A percentile compares a stretch with the other conserved stretches of the same genome.
Evolutionary conservation across 805 yeast genomes (phyloP).

Genomic region (Scheffersomyces ergatensis): DNA sequence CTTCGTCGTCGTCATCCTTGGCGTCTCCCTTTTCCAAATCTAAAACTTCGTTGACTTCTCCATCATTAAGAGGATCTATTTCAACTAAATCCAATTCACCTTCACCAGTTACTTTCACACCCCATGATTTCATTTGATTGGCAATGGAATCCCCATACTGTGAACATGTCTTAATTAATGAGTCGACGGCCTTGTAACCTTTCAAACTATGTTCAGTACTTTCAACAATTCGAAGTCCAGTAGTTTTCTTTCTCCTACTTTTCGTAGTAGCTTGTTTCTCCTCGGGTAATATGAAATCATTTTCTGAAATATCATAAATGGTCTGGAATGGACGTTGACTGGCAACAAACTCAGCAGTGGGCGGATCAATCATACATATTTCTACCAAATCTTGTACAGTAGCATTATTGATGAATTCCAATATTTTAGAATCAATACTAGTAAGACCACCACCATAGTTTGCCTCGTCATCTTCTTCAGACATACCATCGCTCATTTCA

Average conservation of each 20-base stretch:
- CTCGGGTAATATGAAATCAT: constrained; percentile 44
- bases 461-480: constrained; percentile 42
- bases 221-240: constrained; percentile 74
- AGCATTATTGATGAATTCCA: constrained; percentile 78
- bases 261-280: constrained; percentile 33
- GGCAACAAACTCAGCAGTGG: constrained; percentile 63
- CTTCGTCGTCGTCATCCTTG: constrained; percentile 25
- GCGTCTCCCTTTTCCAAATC: constrained; percentile 24
- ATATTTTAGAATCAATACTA: constrained; percentile 60
- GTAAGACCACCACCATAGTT: constrained; percentile 36
- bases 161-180: constrained; percentile 82
- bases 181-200: constrained; percentile 93
- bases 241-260: constrained; percentile 43
- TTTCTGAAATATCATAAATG: constrained; percentile 57
- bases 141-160: constrained; percentile 71
- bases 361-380: constrained; percentile 67
- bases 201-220: constrained; percentile 66
- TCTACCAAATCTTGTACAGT: constrained; percentile 75
- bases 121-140: constrained; percentile 79
- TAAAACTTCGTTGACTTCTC: constrained; percentile 13
- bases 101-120: constrained; percentile 68
- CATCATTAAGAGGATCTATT: constrained; percentile 31
- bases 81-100: constrained; percentile 71
- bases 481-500: constrained; percentile 47
- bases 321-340: constrained; percentile 65